These are phyloP conservation scores for Aureobasidium sp. DNA, from an alignment of 2,329 filamentous ascomycete genomes.

Conservation along the genomic window DNA sequence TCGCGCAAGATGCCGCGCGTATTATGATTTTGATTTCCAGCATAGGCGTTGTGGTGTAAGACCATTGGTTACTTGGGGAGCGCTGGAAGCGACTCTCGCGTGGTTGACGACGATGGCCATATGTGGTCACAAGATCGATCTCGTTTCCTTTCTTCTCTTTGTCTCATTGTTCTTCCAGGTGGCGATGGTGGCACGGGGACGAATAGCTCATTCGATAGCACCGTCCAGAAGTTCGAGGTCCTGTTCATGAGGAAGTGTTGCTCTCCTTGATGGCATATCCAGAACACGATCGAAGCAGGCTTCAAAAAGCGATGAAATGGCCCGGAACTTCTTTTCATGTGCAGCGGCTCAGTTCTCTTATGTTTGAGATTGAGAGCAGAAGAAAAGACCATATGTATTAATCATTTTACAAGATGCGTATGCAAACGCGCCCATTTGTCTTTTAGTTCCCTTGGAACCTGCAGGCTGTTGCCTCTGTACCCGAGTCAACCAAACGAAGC, in stretches of 20 bases:
- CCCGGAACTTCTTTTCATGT: not conserved
- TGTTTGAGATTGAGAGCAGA: not conserved
- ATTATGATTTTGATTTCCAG: slow-evolving; percentile 16
- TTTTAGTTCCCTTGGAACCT: not conserved
- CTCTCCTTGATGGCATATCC: not conserved
- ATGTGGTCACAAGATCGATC: not conserved
- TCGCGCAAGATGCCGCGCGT: slow-evolving; percentile 3
- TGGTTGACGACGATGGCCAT: not conserved
- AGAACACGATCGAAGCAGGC: not conserved
- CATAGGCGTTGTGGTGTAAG: slow-evolving; percentile 17
- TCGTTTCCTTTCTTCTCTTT: not conserved
- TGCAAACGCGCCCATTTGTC: not conserved
- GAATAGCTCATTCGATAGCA: not conserved
- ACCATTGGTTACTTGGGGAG: slow-evolving; percentile 10
- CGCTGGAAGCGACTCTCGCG: slow-evolving; percentile 1
- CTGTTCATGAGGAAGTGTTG: not conserved
- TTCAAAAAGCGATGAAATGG: not conserved
- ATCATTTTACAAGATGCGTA: not conserved
- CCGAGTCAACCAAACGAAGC: not conserved
- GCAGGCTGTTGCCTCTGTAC: not conserved
- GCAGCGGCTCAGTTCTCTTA: not conserved
- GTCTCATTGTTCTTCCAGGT: not conserved
- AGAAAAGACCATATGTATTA: slow-evolving; percentile 7
- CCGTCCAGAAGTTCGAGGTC: not conserved
- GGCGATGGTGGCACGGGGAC: not conserved